Percentiles rank a stretch among this genome's conserved stretches.
Evolutionary conservation across 2,329 filamentous ascomycete genomes (phyloP).

Genomic region (Sporothrix brasiliensis): DNA sequence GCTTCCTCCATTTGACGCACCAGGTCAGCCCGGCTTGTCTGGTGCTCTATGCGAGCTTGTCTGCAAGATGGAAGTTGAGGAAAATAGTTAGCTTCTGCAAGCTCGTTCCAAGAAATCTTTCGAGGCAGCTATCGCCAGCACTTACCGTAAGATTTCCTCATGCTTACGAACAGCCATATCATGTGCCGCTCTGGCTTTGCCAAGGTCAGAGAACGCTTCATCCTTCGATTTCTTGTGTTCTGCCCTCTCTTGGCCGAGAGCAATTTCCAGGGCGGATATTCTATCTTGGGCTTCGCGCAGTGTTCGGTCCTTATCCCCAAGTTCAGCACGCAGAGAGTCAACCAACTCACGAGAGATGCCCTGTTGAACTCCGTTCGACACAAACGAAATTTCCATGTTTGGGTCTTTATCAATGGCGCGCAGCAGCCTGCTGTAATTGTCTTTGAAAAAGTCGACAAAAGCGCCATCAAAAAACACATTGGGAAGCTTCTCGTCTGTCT

Average conservation of each 20-base stretch:
- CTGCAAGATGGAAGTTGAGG: conserved; percentile 10
- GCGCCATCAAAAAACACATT: conserved; percentile 82
- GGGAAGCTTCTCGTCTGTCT: conserved; percentile 60
- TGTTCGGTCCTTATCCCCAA: conserved; percentile 68
- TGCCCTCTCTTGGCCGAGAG: conserved; percentile 71
- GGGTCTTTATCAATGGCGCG: conserved; percentile 90
- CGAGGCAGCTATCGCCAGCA: neutral
- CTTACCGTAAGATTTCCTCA: conserved; percentile 59
- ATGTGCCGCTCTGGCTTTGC: conserved; percentile 44
- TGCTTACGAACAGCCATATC: conserved; percentile 62
- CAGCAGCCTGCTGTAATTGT: conserved; percentile 85
- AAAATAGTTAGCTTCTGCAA: neutral
- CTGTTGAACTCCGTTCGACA: conserved; percentile 78
- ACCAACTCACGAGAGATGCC: conserved; percentile 93
- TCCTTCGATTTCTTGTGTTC: conserved; percentile 71
- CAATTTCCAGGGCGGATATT: conserved; percentile 53
- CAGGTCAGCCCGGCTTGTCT: conserved; percentile 31
- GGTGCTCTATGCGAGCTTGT: conserved; percentile 38
- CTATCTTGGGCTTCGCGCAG: conserved; percentile 54
- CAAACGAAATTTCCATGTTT: conserved; percentile 78
- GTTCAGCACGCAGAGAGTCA: conserved; percentile 76
- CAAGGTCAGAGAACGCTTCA: conserved; percentile 55
- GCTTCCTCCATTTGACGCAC: conserved; percentile 44
- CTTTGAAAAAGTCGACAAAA: conserved; percentile 93
- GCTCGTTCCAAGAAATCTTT: neutral